These are phyloP conservation scores for Pezicula neosporulosa DNA, from an alignment of 2,329 filamentous ascomycete species.

Conservation along the genomic window DNA sequence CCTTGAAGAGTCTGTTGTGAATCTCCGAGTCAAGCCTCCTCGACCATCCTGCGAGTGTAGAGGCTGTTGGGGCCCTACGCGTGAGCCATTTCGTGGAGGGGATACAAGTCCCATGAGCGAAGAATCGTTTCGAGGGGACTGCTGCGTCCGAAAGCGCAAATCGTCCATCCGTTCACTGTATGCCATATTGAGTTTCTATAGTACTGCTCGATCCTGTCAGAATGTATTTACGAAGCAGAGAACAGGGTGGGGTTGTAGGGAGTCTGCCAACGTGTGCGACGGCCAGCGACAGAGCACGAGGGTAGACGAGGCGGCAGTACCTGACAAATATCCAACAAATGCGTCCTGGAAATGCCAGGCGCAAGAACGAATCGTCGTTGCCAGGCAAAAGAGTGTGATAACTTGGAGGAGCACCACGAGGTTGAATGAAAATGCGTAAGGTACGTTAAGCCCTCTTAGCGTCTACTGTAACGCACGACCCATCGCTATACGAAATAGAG, in stretches of 20 bases:
- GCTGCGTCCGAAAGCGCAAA: conserved; percentile 72
- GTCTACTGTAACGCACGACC: too few relatives aligned
- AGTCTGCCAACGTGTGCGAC: too few relatives aligned
- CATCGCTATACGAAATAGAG: too few relatives aligned
- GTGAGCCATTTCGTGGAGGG: conserved; percentile 66
- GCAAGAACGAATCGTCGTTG: conserved; percentile 11
- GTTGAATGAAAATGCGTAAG: too few relatives aligned
- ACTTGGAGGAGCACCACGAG: background rate
- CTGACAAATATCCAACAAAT: conserved; percentile 11
- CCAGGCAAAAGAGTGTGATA: conserved; percentile 7
- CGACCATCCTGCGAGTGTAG: conserved; percentile 64
- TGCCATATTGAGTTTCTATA: conserved; percentile 48
- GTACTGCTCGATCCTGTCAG: conserved; percentile 19
- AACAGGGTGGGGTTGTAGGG: background rate
- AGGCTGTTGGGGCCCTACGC: conserved; percentile 49
- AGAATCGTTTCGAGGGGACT: conserved; percentile 73
- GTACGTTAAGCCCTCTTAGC: too few relatives aligned
- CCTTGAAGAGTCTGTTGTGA: conserved; percentile 88
- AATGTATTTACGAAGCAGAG: conserved; percentile 4
- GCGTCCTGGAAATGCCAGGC: conserved; percentile 13
- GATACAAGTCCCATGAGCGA: conserved; percentile 73
- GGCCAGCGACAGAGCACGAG: background rate
- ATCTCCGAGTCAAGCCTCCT: conserved; percentile 79
- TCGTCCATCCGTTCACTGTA: conserved; percentile 73
- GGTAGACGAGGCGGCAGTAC: background rate